Conservation (phyloP, 202 grass and related monocot species). For the Brachypodium distachyon region DNA sequence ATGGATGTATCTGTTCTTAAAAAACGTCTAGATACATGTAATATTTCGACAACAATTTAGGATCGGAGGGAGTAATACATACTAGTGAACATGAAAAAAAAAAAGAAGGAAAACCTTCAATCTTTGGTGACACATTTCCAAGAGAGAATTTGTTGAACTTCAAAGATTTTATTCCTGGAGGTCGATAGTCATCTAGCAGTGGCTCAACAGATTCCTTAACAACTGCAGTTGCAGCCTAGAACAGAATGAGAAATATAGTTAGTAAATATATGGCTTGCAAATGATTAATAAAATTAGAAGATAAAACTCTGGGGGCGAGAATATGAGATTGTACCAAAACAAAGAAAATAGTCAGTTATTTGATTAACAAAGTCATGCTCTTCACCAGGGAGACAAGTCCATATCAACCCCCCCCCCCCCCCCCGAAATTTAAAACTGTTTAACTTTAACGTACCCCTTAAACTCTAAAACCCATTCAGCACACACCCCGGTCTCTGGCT, state of each 20-base stretch:
- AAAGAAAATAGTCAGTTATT: background rate
- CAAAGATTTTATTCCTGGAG: constrained; percentile 88
- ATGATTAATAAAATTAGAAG: background rate
- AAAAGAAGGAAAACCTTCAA: constrained; percentile 69
- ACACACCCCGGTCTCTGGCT: too few species aligned
- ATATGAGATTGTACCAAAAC: constrained; percentile 2
- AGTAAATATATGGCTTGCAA: constrained; percentile 14
- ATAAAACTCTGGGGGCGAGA: background rate
- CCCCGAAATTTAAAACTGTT: too few species aligned
- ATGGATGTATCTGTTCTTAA: too few species aligned
- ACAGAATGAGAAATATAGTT: constrained; percentile 19
- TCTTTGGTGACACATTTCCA: constrained; percentile 87
- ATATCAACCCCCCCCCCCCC: too few species aligned
- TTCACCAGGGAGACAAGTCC: background rate
- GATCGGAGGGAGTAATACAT: too few species aligned
- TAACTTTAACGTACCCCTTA: too few species aligned
- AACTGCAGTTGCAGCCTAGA: constrained; percentile 72
- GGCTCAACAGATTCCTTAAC: constrained; percentile 88
- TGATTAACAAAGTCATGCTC: background rate
- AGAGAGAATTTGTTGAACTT: constrained; percentile 98
- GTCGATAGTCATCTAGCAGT: constrained; percentile 89
- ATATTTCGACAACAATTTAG: too few species aligned
- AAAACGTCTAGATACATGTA: too few species aligned
- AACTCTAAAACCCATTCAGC: too few species aligned
- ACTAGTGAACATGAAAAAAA: background rate